Evolutionary conservation across 2,329 filamentous ascomycete genomes (phyloP).

Genomic region (Didymella pomorum): DNA sequence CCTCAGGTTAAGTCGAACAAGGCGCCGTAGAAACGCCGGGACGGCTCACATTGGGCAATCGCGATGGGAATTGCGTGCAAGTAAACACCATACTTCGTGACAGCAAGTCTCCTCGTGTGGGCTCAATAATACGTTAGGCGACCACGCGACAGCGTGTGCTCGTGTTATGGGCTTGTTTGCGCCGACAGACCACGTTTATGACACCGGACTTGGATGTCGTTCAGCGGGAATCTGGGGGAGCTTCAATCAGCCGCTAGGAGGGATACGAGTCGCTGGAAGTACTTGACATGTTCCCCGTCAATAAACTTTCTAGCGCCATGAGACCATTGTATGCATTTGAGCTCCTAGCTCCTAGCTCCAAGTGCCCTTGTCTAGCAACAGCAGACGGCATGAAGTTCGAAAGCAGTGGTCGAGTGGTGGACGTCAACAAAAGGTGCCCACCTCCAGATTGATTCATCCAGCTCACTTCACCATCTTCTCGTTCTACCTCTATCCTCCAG

Average conservation of each 20-base stretch:
- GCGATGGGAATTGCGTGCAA: neutral
- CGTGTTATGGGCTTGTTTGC: neutral
- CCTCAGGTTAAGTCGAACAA: neutral
- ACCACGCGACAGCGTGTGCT: neutral
- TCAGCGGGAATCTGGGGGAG: neutral
- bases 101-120: neutral
- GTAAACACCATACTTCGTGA: neutral
- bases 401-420: neutral
- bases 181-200: neutral
- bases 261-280: slow-evolving; percentile 2
- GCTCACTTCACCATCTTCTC: neutral
- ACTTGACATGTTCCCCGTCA: slow-evolving; percentile 1
- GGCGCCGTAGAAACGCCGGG: slow-evolving; percentile 1
- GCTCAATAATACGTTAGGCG: neutral
- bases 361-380: slow-evolving; percentile 4
- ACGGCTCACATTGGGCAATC: neutral
- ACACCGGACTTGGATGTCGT: neutral
- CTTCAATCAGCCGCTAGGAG: neutral
- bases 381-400: neutral
- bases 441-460: neutral
- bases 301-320: slow-evolving; percentile 7
- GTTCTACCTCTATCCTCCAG: neutral
- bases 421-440: neutral
- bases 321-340: neutral
- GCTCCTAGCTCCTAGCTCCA: neutral